Percentiles rank a stretch among this genome's conserved stretches.
Conservation (phyloP, 805 yeast species). For the Debaryomyces castellii region DNA sequence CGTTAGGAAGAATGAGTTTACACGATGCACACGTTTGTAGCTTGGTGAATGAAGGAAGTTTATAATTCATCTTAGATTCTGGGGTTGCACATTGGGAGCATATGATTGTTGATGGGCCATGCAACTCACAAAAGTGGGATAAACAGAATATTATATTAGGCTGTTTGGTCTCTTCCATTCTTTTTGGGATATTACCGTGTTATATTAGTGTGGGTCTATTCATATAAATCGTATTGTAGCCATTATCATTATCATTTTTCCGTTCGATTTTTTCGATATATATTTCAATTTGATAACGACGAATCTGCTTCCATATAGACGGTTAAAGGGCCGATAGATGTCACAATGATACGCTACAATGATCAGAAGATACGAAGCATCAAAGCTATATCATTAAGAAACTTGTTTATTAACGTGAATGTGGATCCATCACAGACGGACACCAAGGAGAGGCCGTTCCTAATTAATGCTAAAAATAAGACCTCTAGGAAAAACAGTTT, state of each 20-base stretch:
- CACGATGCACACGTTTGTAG: conserved; percentile 61
- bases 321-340: not conserved
- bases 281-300: not conserved
- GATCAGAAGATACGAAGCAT: conserved; percentile 13
- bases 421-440: not conserved
- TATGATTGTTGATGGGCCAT: conserved; percentile 67
- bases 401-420: conserved; percentile 7
- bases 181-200: not conserved
- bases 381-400: conserved; percentile 14
- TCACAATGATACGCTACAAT: conserved; percentile 6
- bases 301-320: not conserved
- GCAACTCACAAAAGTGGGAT: conserved; percentile 77
- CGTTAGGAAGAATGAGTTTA: conserved; percentile 49
- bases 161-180: not conserved
- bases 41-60: conserved; percentile 40
- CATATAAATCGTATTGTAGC: not conserved
- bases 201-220: not conserved
- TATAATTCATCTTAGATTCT: conserved; percentile 18
- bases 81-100: conserved; percentile 51
- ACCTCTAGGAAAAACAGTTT: conserved; percentile 2
- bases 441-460: not conserved
- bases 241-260: not conserved
- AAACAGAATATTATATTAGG: conserved; percentile 49
- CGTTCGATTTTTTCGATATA: conserved; percentile 1
- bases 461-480: not conserved